These are phyloP conservation scores for Aspergillus alliaceus DNA, from an alignment of 2,329 filamentous ascomycete genomes.

Conservation along the genomic window DNA sequence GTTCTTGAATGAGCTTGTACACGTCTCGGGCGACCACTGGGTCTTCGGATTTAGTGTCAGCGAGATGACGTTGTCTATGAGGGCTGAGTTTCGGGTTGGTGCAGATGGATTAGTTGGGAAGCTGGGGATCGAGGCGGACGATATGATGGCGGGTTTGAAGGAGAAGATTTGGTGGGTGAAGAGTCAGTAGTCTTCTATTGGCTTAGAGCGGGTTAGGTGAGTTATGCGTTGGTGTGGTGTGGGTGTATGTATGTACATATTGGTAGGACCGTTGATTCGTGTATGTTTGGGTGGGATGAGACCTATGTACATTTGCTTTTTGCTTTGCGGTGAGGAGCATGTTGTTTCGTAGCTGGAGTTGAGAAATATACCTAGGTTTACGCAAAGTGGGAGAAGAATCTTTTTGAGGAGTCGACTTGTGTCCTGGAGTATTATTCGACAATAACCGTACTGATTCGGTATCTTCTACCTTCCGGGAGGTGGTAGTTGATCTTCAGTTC, in stretches of 20 bases:
- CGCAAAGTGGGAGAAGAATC: background rate
- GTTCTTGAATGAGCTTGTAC: background rate
- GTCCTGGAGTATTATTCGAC: background rate
- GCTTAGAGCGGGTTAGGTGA: background rate
- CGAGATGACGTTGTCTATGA: background rate
- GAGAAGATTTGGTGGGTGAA: background rate
- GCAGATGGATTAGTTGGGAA: background rate
- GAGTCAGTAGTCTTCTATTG: background rate
- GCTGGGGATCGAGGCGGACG: background rate
- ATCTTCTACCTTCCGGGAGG: slow-evolving; percentile 3
- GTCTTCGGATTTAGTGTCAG: background rate
- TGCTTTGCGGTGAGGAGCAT: too few species aligned
- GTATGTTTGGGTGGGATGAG: too few species aligned
- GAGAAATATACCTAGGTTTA: background rate
- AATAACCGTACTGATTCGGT: slow-evolving; percentile 11
- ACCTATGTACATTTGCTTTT: too few species aligned
- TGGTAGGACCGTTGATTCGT: too few species aligned
- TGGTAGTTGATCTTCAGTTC: slow-evolving; percentile 34
- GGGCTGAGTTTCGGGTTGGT: background rate
- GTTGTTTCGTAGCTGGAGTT: too few species aligned
- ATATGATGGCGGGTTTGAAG: background rate
- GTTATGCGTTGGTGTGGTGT: background rate
- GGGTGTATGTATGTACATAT: background rate
- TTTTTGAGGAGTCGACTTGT: too few species aligned
- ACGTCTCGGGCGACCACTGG: background rate